Evolutionary conservation across 2,329 filamentous ascomycete species (phyloP).

Genomic region (Monosporascus sp.): DNA sequence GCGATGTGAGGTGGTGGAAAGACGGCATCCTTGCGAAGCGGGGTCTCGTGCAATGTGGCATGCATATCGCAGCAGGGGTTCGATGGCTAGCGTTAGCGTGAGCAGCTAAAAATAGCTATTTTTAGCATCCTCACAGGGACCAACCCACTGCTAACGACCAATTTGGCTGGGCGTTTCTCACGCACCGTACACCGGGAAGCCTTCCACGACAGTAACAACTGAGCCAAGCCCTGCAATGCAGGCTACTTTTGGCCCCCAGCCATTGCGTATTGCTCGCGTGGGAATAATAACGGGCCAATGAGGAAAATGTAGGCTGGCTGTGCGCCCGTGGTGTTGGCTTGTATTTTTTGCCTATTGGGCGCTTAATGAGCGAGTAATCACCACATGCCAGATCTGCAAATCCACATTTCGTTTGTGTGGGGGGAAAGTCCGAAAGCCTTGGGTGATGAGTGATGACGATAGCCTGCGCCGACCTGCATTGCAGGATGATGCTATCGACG

Average conservation of each 20-base stretch:
- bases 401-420: neutral
- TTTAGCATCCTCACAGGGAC: slow-evolving; percentile 13
- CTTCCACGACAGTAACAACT: neutral
- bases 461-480: neutral
- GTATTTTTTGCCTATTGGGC: neutral
- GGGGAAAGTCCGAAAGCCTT: neutral
- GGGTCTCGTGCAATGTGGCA: neutral
- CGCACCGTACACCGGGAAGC: neutral
- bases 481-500: neutral
- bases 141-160: neutral
- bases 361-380: neutral
- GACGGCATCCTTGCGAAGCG: neutral
- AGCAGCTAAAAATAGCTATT: slow-evolving; percentile 29
- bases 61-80: neutral
- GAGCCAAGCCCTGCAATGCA: neutral
- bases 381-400: neutral
- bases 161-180: neutral
- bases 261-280: neutral
- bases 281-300: neutral
- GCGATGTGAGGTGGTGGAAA: neutral
- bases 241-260: neutral
- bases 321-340: neutral
- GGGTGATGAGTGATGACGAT: neutral
- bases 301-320: neutral
- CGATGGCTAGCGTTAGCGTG: slow-evolving; percentile 1